Percentiles rank a stretch among this genome's conserved stretches.
Evolutionary conservation across 2,329 filamentous ascomycete species (phyloP).

Genomic region (Aaosphaeria pasadenensis): DNA sequence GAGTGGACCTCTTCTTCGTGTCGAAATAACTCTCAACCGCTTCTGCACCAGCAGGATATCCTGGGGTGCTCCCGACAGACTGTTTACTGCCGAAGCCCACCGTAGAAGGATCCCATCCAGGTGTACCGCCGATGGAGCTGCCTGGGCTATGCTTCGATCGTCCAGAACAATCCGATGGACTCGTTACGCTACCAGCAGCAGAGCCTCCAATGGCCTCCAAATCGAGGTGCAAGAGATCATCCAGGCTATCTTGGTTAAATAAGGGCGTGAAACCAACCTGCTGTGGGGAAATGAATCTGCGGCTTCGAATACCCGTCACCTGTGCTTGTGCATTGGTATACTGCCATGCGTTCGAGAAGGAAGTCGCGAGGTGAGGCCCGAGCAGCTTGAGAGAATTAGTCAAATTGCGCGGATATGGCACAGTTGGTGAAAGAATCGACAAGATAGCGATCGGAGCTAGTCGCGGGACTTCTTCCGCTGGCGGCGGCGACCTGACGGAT

Average conservation of each 20-base stretch:
- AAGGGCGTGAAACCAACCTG: conserved; percentile 58
- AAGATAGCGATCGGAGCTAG: conserved; percentile 83
- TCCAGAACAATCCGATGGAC: conserved; percentile 80
- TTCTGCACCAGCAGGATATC: conserved; percentile 43
- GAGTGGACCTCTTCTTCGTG: conserved; percentile 55
- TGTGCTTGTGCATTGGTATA: conserved; percentile 81
- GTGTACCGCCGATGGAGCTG: conserved; percentile 71
- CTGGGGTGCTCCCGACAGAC: conserved; percentile 45
- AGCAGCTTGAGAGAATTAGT: conserved; percentile 80
- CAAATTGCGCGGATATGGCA: conserved; percentile 85
- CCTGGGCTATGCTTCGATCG: conserved; percentile 68
- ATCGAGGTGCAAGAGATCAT: conserved; percentile 45
- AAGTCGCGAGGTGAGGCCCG: conserved; percentile 84
- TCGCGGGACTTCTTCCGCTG: conserved; percentile 42
- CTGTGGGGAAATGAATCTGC: conserved; percentile 56
- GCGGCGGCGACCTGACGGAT: too few relatives aligned
- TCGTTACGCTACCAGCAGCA: conserved; percentile 68
- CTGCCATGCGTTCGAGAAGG: conserved; percentile 82
- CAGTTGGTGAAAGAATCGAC: conserved; percentile 79
- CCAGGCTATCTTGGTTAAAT: conserved; percentile 42
- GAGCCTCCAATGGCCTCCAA: conserved; percentile 44
- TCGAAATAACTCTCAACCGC: conserved; percentile 58
- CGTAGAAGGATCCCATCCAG: conserved; percentile 56
- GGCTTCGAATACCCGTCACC: conserved; percentile 65
- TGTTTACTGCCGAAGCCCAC: conserved; percentile 43